Conservation (phyloP, 768 basidiomycete species). For the Termitomyces sp. region DNA sequence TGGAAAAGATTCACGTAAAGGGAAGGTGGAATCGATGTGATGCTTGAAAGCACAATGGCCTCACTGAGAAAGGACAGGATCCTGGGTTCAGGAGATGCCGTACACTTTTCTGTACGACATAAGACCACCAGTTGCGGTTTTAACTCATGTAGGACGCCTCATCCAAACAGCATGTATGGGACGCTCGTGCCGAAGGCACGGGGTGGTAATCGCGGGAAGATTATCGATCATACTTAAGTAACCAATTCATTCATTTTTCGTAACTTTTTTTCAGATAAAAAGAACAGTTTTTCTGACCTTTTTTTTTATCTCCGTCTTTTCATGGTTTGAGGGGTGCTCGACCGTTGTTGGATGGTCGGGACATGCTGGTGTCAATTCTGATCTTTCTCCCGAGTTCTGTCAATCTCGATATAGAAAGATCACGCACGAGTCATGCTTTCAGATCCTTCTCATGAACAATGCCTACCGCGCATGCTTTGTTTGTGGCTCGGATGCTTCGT, state of each 20-base stretch:
- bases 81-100: not conserved
- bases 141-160: too few species aligned
- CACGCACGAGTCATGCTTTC: not conserved
- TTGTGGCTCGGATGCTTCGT: not conserved
- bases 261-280: not conserved
- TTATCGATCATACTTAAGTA: not conserved
- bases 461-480: too few species aligned
- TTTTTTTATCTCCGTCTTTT: not conserved
- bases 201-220: not conserved
- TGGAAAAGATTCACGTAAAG: not conserved
- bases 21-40: not conserved
- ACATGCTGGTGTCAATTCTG: not conserved
- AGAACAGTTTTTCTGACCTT: not conserved
- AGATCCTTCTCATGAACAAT: not conserved
- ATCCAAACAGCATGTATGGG: too few species aligned
- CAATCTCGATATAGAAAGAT: not conserved
- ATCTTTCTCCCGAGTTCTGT: not conserved
- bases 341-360: not conserved
- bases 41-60: not conserved
- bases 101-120: not conserved
- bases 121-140: not conserved
- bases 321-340: not conserved
- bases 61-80: not conserved
- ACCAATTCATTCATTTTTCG: not conserved
- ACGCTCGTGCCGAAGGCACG: too few species aligned